A percentile compares a stretch with the other conserved stretches of the same genome.
Conservation (phyloP, 305 asterid genomes). For the Fraxinus nigra region DNA sequence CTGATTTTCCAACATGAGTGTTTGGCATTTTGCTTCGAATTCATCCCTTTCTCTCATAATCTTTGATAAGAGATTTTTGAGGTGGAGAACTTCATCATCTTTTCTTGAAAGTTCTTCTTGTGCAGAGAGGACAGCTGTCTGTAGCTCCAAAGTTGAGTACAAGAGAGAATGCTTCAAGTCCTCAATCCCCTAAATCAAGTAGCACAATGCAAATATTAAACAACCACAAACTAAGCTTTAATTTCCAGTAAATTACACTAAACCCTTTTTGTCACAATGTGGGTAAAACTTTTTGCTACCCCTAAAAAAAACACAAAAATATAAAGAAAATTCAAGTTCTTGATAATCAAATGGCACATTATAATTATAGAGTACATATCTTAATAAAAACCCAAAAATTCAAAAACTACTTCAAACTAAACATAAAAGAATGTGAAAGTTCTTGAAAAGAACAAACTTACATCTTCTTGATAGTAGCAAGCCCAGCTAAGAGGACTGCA, state of each 20-base stretch:
- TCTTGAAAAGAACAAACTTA: conserved; percentile 19
- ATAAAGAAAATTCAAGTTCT: background rate
- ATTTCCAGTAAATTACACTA: background rate
- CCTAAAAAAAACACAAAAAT: background rate
- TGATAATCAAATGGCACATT: background rate
- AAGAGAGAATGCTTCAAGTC: conserved; percentile 72
- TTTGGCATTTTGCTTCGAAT: conserved; percentile 45
- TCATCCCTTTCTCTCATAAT: conserved; percentile 71
- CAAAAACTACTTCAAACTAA: background rate
- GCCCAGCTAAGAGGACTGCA: conserved; percentile 86
- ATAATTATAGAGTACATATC: background rate
- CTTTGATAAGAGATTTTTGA: conserved; percentile 50
- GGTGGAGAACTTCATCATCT: conserved; percentile 71
- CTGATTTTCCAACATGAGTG: conserved; percentile 47
- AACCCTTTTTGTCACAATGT: background rate
- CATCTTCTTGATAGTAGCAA: conserved; percentile 82
- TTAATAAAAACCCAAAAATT: background rate
- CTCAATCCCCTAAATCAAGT: conserved; percentile 51
- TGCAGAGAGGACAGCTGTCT: conserved; percentile 59
- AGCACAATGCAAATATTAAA: background rate
- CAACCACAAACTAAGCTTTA: background rate
- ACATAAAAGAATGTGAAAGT: background rate
- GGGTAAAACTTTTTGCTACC: background rate
- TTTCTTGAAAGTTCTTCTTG: conserved; percentile 79
- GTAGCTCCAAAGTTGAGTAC: conserved; percentile 77